Conservation (phyloP, 2,329 filamentous ascomycete species). For the Microcyclospora tardicrescens region DNA sequence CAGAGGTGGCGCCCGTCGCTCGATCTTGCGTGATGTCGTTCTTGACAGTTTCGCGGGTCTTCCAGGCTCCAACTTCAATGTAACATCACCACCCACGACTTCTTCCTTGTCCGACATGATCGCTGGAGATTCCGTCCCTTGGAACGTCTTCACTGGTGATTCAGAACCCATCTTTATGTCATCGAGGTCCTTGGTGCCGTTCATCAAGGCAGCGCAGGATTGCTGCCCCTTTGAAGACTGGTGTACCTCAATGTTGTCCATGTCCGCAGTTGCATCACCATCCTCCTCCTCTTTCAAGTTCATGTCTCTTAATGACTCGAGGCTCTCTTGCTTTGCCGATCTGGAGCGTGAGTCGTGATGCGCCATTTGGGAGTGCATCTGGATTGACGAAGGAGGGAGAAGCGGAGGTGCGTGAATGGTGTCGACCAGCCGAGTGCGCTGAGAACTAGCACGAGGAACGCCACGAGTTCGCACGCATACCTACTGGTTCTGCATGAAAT, state of each 20-base stretch:
- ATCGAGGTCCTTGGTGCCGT: too few species aligned
- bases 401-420: constrained; percentile 7
- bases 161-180: constrained; percentile 11
- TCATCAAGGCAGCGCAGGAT: too few species aligned
- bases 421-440: too few species aligned
- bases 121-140: constrained; percentile 24
- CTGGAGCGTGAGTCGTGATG: constrained; percentile 7
- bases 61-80: constrained; percentile 49
- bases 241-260: constrained; percentile 12
- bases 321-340: constrained; percentile 20
- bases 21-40: constrained; percentile 58
- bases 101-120: constrained; percentile 36
- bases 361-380: constrained; percentile 4
- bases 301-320: constrained; percentile 34
- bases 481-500: too few species aligned
- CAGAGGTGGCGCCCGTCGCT: constrained; percentile 49
- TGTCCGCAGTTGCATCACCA: constrained; percentile 11
- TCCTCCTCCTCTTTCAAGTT: constrained; percentile 30
- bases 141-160: constrained; percentile 15
- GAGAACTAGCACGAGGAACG: too few species aligned
- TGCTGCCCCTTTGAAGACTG: background rate
- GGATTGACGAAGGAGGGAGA: constrained; percentile 5
- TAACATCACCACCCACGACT: constrained; percentile 47
- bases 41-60: constrained; percentile 61
- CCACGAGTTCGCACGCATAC: too few species aligned